Conservation (phyloP, 441 rosid species). For the Erysimum cheiri region DNA sequence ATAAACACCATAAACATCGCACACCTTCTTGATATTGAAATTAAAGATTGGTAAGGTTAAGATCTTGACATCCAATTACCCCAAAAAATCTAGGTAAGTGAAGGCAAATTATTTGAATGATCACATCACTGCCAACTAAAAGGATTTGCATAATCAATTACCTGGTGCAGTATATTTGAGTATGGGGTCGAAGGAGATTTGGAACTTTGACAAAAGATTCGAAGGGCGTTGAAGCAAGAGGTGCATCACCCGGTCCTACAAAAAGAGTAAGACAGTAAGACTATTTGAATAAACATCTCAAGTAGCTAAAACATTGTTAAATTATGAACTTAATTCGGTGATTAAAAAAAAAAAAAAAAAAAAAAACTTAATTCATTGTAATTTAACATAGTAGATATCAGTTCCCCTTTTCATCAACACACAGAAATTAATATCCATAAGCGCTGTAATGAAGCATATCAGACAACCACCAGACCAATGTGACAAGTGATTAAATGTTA, state of each 20-base stretch:
- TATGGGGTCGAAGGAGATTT: conserved; percentile 87
- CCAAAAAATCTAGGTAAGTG: neutral
- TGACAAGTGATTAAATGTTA: neutral
- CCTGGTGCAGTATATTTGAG: conserved; percentile 97
- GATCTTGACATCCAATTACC: neutral
- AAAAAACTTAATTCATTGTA: no score
- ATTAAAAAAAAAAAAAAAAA: no score
- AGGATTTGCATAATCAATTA: conserved; percentile 42
- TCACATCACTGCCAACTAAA: conserved; percentile 14
- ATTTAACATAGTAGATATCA: neutral
- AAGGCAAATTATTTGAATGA: conserved; percentile 8
- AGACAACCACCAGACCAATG: neutral
- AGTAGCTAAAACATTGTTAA: conserved; percentile 1
- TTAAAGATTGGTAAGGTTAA: conserved; percentile 1
- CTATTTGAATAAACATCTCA: conserved; percentile 3
- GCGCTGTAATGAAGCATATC: neutral
- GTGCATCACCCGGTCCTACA: conserved; percentile 87
- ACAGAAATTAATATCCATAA: neutral
- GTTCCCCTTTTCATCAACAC: conserved; percentile 7
- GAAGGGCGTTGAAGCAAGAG: conserved; percentile 89
- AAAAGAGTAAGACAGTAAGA: conserved; percentile 41
- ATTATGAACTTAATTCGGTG: neutral
- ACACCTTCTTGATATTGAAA: neutral
- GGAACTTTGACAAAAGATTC: conserved; percentile 98
- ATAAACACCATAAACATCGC: neutral